phyloP scores from a whole-genome alignment of 2,329 filamentous ascomycete genomes.

The Ilyonectria destructans region DNA sequence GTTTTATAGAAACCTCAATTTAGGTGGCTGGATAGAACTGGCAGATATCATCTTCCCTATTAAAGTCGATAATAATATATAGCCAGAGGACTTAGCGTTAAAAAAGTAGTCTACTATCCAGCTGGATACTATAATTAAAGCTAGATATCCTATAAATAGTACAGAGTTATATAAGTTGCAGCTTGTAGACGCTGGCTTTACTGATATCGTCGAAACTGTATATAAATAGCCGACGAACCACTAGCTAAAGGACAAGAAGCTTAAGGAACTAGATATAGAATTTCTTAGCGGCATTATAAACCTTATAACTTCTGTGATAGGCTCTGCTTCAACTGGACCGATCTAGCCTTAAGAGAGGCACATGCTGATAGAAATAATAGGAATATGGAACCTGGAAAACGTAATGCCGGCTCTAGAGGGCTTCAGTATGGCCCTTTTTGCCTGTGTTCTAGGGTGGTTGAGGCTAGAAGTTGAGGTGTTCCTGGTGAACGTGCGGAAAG shows the following conservation, averaged over 20 bases:
- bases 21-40: too few species aligned
- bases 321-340: too few species aligned
- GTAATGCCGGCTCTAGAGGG: constrained; percentile 43
- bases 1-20: too few species aligned
- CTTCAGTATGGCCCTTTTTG: constrained; percentile 48
- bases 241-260: constrained; percentile 65
- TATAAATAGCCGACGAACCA: constrained; percentile 64
- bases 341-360: too few species aligned
- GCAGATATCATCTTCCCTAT: too few species aligned
- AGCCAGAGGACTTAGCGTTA: constrained; percentile 19
- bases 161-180: constrained; percentile 45
- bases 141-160: constrained; percentile 48
- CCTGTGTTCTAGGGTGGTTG: constrained; percentile 46
- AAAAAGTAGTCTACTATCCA: constrained; percentile 45
- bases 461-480: constrained; percentile 46
- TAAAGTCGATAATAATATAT: constrained; percentile 17
- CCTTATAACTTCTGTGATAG: too few species aligned
- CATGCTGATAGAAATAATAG: too few species aligned
- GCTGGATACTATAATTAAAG: constrained; percentile 43
- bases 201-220: constrained; percentile 61
- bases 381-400: constrained; percentile 38
- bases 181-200: constrained; percentile 66
- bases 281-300: neutral
- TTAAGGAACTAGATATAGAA: constrained; percentile 63
- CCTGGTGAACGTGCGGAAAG: constrained; percentile 44